These are phyloP conservation scores for Candida ipomoeae DNA, from an alignment of 805 yeast genomes.

Conservation along the genomic window DNA sequence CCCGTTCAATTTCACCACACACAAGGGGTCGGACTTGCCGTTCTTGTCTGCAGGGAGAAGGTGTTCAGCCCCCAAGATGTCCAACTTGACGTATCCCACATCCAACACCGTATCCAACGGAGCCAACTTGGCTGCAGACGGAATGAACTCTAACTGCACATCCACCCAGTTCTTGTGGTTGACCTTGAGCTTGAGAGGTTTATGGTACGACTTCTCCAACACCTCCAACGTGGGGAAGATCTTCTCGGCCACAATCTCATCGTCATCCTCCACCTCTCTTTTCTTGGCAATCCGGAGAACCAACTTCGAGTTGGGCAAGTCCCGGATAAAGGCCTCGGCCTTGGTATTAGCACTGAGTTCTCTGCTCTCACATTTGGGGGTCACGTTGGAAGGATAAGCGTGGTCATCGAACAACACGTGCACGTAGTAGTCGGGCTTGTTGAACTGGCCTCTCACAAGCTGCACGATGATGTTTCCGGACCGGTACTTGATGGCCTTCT, in stretches of 20 bases:
- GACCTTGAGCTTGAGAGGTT: conserved; percentile 45
- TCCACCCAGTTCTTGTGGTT: conserved; percentile 36
- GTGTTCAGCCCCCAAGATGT: conserved; percentile 51
- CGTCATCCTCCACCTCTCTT: conserved; percentile 41
- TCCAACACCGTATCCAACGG: conserved; percentile 61
- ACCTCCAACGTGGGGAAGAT: conserved; percentile 49
- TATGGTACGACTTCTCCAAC: conserved; percentile 44
- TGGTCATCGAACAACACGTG: conserved; percentile 65
- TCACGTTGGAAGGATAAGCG: conserved; percentile 52
- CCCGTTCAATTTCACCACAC: conserved; percentile 51
- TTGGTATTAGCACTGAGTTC: conserved; percentile 40
- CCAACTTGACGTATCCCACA: conserved; percentile 60
- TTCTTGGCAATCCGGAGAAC: conserved; percentile 56
- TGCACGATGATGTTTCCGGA: conserved; percentile 62
- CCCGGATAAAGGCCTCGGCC: conserved; percentile 65
- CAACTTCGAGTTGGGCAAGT: conserved; percentile 56
- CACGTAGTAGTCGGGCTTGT: conserved; percentile 46
- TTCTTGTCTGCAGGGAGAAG: conserved; percentile 61
- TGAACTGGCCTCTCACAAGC: conserved; percentile 46
- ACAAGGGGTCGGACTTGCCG: conserved; percentile 76
- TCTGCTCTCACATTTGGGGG: conserved; percentile 47
- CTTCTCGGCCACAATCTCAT: conserved; percentile 51
- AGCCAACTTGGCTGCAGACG: conserved; percentile 51
- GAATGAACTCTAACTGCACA: conserved; percentile 57
- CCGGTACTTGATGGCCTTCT: conserved; percentile 50